Base-by-base conservation (phyloP, 441 rosid species). In the Eutrema salsugineum region DNA sequence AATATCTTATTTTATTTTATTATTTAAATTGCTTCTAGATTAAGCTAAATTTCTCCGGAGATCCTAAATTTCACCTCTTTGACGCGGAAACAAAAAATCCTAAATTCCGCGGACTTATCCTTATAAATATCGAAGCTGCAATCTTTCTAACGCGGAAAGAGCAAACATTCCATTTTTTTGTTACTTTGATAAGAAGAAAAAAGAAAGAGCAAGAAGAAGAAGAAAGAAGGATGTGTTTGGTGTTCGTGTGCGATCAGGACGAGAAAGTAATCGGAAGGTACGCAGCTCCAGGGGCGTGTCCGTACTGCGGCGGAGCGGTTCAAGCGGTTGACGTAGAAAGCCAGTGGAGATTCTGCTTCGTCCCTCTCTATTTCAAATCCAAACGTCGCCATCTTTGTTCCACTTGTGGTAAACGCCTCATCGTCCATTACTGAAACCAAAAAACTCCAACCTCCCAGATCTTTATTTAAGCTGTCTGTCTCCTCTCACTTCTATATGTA, bases 291-390 rank as follows among this genome's bases (percentile, higher is more conserved):
- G 97, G 97, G 2, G 82, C 88, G 3, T 94, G 98, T 59, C 97
- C 98, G 0, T 87, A 85, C 81, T 94, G 99, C 48, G 97, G 97
- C 8, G 97, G 99, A 56, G 72, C 72, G 77, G 79, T 94, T 43
- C 88, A 87, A 77, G 88, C 88, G 68, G 66, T 86, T 66, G 99
- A 91, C 63, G 81, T 91, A 0, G 85, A 94, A 79, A 91, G 73
- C 76, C 83, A 80, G 59, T 85, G 95, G 97, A 85, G 92, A 44
- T 85, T 94, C 83, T 94, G 97, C 73, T 90, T 91, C 78, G 78
- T 94, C 68, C 97, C 97, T 68, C 39, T 91, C 33, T 85, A 77
- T 61, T 84, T 70, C 75, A 83, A 74, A 70, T 77, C 85, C 51
- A 91, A 88, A 78, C 81, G 87, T 57, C 90, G 78, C 49, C 83